phyloP scores from a whole-genome alignment of 169 alveolate genomes.

The Babesia ovis region DNA sequence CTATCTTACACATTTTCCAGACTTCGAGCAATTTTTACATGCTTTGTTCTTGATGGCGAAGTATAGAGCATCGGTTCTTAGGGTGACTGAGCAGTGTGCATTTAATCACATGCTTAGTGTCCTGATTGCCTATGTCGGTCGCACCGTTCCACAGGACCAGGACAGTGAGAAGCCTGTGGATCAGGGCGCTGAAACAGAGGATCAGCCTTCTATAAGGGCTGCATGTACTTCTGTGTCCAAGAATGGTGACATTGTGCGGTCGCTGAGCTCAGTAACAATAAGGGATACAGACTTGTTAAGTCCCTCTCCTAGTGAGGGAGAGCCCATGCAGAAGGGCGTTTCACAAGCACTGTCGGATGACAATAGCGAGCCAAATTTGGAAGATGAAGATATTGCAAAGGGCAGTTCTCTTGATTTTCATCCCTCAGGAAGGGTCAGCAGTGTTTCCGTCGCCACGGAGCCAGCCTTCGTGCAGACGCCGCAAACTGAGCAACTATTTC shows the following conservation, averaged over 20 bases:
- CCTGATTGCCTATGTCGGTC: neutral
- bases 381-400: neutral
- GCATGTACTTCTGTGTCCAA: neutral
- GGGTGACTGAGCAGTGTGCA: slow-evolving; percentile 55
- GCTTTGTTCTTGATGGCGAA: slow-evolving; percentile 55
- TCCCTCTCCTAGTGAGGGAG: neutral
- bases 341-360: neutral
- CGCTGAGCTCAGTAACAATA: neutral
- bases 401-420: too few species aligned
- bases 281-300: neutral
- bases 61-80: slow-evolving; percentile 56
- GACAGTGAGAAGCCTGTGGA: neutral
- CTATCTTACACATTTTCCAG: neutral
- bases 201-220: neutral
- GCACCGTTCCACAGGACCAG: neutral
- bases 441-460: neutral
- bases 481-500: neutral
- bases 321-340: neutral
- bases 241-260: neutral
- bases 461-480: neutral
- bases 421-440: neutral
- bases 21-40: slow-evolving; percentile 51
- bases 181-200: too few species aligned
- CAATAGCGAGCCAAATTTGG: neutral
- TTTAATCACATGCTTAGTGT: slow-evolving; percentile 46